phyloP scores from a whole-genome alignment of 2,329 filamentous ascomycete species.

The Ophiostoma montium region DNA sequence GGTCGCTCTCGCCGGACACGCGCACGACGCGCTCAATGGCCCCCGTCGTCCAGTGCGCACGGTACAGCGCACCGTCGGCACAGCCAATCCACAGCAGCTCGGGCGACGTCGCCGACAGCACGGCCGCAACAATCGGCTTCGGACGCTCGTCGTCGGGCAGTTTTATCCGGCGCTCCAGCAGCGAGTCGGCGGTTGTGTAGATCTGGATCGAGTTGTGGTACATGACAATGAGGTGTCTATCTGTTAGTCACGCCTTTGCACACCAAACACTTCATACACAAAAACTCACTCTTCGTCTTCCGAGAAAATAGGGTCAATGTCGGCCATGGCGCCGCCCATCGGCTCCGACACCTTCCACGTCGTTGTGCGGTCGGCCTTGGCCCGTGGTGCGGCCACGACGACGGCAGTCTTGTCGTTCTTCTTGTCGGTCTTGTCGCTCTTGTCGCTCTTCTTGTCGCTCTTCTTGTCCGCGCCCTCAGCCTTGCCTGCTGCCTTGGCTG shows the following conservation, averaged over 20 bases:
- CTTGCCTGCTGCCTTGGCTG: not conserved
- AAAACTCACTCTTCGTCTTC: slow-evolving; percentile 42
- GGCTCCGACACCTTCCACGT: slow-evolving; percentile 48
- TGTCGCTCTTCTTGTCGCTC: not conserved
- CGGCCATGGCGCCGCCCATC: slow-evolving; percentile 50
- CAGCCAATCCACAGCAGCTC: slow-evolving; percentile 46
- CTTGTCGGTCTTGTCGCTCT: not conserved
- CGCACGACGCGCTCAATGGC: slow-evolving; percentile 25
- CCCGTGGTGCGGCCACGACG: slow-evolving; percentile 1
- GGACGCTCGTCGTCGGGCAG: slow-evolving; percentile 25
- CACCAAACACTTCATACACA: not conserved
- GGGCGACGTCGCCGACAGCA: slow-evolving; percentile 27
- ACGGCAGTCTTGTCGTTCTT: not conserved
- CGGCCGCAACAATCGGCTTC: slow-evolving; percentile 24
- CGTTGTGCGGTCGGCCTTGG: slow-evolving; percentile 6
- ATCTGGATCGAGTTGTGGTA: slow-evolving; percentile 65
- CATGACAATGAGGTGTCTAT: slow-evolving; percentile 55
- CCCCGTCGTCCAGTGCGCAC: slow-evolving; percentile 43
- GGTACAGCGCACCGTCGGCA: slow-evolving; percentile 41
- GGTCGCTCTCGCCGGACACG: slow-evolving; percentile 10
- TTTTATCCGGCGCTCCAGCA: slow-evolving; percentile 59
- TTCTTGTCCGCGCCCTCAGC: not conserved
- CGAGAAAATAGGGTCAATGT: slow-evolving; percentile 50
- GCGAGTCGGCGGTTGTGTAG: slow-evolving; percentile 68
- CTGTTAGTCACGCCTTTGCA: not conserved